A percentile compares a stretch with the other conserved stretches of the same genome.
phyloP scores from a whole-genome alignment of 2,329 filamentous ascomycete genomes.

The Tolypocladium paradoxum region DNA sequence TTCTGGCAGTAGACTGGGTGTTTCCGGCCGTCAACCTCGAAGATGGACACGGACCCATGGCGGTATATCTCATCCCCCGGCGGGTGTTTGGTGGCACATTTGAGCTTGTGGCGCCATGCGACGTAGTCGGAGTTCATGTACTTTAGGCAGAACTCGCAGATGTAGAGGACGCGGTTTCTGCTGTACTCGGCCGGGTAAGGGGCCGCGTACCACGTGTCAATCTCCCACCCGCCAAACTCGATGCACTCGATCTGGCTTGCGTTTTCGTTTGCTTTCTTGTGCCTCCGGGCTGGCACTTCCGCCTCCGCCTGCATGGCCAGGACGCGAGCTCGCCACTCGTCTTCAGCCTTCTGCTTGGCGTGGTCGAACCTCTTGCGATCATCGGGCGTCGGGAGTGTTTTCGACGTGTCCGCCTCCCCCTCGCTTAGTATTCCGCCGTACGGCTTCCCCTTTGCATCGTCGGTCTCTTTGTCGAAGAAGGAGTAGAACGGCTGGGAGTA shows the following conservation, averaged over 20 bases:
- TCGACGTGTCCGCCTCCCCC: slow-evolving; percentile 79
- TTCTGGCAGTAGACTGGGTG: slow-evolving; percentile 99
- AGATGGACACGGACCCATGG: slow-evolving; percentile 82
- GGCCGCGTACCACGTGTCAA: slow-evolving; percentile 97
- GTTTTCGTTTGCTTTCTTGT: slow-evolving; percentile 69
- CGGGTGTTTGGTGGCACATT: slow-evolving; percentile 92
- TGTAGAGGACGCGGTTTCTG: slow-evolving; percentile 91
- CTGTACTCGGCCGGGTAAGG: slow-evolving; percentile 98
- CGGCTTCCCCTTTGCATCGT: slow-evolving; percentile 84
- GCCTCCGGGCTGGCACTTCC: slow-evolving; percentile 52
- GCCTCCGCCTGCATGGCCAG: slow-evolving; percentile 50
- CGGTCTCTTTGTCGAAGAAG: slow-evolving; percentile 78
- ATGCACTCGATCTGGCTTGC: slow-evolving; percentile 98
- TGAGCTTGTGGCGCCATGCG: slow-evolving; percentile 93
- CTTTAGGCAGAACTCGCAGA: slow-evolving; percentile 97
- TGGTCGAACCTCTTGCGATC: slow-evolving; percentile 84
- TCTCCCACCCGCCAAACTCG: slow-evolving; percentile 94
- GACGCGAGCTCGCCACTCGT: slow-evolving; percentile 69
- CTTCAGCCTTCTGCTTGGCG: slow-evolving; percentile 82
- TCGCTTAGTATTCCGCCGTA: slow-evolving; percentile 91
- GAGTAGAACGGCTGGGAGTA: slow-evolving; percentile 78
- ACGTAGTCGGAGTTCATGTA: slow-evolving; percentile 99
- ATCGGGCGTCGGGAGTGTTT: slow-evolving; percentile 68
- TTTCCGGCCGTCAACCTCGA: slow-evolving; percentile 93
- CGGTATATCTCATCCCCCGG: slow-evolving; percentile 97